A percentile compares a stretch with the other conserved stretches of the same genome.
Evolutionary conservation across 768 basidiomycete genomes (phyloP).

Genomic region (Suillus bovinus): DNA sequence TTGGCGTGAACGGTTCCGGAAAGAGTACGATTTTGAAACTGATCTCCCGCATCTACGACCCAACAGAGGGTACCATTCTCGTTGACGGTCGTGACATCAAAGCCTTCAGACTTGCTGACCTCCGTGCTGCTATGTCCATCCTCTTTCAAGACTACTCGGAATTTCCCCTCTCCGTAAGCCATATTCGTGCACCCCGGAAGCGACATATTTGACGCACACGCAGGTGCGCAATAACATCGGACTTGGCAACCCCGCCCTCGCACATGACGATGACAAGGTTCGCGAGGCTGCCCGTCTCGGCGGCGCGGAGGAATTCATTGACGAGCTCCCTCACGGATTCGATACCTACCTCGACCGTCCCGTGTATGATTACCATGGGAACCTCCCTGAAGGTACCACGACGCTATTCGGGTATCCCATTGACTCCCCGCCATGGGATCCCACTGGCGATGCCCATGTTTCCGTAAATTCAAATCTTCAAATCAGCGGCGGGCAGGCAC

Average conservation of each 20-base stretch:
- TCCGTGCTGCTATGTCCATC: constrained; percentile 65
- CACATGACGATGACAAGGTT: constrained; percentile 49
- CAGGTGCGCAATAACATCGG: constrained; percentile 80
- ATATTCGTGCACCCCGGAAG: background rate
- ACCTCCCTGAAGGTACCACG: constrained; percentile 62
- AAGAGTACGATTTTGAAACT: constrained; percentile 50
- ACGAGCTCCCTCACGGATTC: constrained; percentile 62
- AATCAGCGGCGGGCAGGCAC: constrained; percentile 74
- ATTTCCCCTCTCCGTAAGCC: constrained; percentile 72
- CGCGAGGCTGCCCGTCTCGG: constrained; percentile 52
- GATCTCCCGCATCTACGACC: constrained; percentile 63
- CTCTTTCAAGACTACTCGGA: constrained; percentile 82
- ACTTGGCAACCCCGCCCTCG: constrained; percentile 51
- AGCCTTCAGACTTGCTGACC: constrained; percentile 56
- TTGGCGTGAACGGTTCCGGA: constrained; percentile 77
- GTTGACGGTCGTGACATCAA: constrained; percentile 64
- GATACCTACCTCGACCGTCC: constrained; percentile 76
- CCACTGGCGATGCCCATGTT: constrained; percentile 44
- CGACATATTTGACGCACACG: background rate
- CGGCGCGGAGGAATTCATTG: constrained; percentile 47
- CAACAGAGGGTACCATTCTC: constrained; percentile 63
- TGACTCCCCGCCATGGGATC: constrained; percentile 36
- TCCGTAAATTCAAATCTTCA: constrained; percentile 39
- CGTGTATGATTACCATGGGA: constrained; percentile 61
- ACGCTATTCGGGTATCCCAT: constrained; percentile 63